phyloP scores from a whole-genome alignment of 495 filamentous ascomycete species.

The Neurospora pannonica region DNA sequence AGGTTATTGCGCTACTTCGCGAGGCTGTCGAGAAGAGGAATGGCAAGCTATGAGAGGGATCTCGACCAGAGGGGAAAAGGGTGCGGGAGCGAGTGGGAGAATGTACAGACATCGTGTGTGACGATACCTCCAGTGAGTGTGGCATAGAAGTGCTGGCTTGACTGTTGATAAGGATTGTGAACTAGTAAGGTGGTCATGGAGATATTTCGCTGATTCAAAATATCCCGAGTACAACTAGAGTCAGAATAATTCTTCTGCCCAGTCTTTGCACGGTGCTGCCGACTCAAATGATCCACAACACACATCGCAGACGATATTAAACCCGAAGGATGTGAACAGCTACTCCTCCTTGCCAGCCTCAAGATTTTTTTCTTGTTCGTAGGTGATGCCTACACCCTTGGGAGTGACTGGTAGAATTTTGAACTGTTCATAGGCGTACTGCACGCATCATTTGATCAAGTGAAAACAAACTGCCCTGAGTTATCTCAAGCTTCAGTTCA shows the following conservation, averaged over 20 bases:
- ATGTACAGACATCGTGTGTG: not conserved
- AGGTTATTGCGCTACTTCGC: conserved; percentile 73
- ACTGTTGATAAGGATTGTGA: not conserved
- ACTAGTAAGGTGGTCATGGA: too few relatives aligned
- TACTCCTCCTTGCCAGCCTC: not conserved
- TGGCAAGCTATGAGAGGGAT: conserved; percentile 16
- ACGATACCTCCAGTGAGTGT: not conserved
- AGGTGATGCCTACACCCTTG: not conserved
- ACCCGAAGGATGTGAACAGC: not conserved
- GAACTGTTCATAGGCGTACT: not conserved
- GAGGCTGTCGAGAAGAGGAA: conserved; percentile 62
- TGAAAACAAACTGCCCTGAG: not conserved
- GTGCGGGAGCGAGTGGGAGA: not conserved
- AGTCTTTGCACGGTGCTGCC: not conserved
- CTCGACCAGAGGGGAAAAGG: not conserved
- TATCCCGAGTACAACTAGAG: not conserved
- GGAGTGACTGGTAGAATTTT: not conserved
- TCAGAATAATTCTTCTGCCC: not conserved
- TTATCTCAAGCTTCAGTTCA: not conserved
- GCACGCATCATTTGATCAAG: not conserved
- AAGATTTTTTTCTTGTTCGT: not conserved
- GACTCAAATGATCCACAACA: not conserved
- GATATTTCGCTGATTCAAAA: not conserved
- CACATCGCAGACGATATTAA: not conserved
- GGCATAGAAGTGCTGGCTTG: not conserved